Evolutionary conservation across 495 filamentous ascomycete species (phyloP), one percentile per base, ranked within the genome.

Genomic region (Cetradonia linearis): DNA sequence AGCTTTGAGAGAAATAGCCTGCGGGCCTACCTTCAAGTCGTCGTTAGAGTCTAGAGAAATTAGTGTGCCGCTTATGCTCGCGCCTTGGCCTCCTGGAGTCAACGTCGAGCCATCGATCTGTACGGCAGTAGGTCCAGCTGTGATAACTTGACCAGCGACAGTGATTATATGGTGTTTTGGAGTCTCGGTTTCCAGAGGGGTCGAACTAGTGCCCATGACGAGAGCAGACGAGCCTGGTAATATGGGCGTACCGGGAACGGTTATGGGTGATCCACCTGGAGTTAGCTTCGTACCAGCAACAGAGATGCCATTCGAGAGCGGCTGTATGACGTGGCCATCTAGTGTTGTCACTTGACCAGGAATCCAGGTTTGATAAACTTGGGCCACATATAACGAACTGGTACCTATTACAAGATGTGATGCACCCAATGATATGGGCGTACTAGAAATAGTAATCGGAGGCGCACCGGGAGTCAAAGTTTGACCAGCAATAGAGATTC

Each of bases 131-230:
- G 8, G 31, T 0, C 23, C 42, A 1, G 57, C 57, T 2, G 40
- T 58, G 20, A 58, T 9, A 30, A 23, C 36, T 20, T 53, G 58
- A 38, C 57, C 46, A 38, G 27, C 46, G 33, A 59, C 34, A 44
- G 57, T 59, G 10, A 44, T 38, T 5, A 59, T 28, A 1, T 50
- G 6, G 4, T 40, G 2, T 11, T 30, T 18, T n/a, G 31, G 57
- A 40, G 16, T 31, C 16, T 36, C 36, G 16, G 14, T 18, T 7
- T 52, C 28, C 10, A 48, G 40, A 13, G 56, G n/a, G 1, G 36
- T 16, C 28, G 30, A 9, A 9, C n/a, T 47, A 10, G 38, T 25
- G 25, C 56, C 30, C 5, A 58, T 11, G 16, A 14, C 2, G 14
- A 58, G 9, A 14, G n/a, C 28, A 25, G 42, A 18, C 10, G 40